These are phyloP conservation scores for Trichoderma afroharzianum DNA, from an alignment of 2,329 filamentous ascomycete species.

Conservation along the genomic window DNA sequence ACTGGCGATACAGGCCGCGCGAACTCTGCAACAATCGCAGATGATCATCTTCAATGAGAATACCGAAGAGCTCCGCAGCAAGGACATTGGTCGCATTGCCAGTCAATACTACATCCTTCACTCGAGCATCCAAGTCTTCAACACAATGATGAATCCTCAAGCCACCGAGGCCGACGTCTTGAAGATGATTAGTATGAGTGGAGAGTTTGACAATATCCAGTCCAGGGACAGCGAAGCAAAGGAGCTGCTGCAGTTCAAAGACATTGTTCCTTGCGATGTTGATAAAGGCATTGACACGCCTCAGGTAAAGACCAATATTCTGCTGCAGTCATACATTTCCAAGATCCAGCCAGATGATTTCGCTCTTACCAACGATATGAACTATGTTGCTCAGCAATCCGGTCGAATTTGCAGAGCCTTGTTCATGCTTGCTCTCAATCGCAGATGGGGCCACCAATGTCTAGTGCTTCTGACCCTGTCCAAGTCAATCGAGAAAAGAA, in stretches of 20 bases:
- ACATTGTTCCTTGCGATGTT: conserved; percentile 72
- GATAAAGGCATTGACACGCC: conserved; percentile 66
- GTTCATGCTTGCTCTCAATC: conserved; percentile 96
- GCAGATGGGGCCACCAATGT: conserved; percentile 94
- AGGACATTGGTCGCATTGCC: conserved; percentile 93
- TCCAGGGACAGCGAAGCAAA: conserved; percentile 85
- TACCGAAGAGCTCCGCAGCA: conserved; percentile 88
- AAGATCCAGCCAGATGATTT: conserved; percentile 87
- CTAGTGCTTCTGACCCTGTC: conserved; percentile 85
- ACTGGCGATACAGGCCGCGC: conserved; percentile 82
- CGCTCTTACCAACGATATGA: conserved; percentile 83
- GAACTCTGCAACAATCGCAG: conserved; percentile 83
- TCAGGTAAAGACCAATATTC: conserved; percentile 91
- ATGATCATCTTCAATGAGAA: conserved; percentile 99
- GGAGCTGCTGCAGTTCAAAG: conserved; percentile 72
- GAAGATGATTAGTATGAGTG: conserved; percentile 95
- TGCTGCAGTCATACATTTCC: conserved; percentile 92
- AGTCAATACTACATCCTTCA: conserved; percentile 97
- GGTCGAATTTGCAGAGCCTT: conserved; percentile 89
- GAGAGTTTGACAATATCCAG: conserved; percentile 96
- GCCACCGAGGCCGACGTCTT: conserved; percentile 89
- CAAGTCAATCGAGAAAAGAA: conserved; percentile 93
- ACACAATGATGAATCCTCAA: conserved; percentile 82
- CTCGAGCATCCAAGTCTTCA: conserved; percentile 93
- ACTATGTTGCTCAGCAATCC: conserved; percentile 93